Base-by-base conservation (phyloP, 2,329 filamentous ascomycete species). In the Pseudofabraea citricarpa region DNA sequence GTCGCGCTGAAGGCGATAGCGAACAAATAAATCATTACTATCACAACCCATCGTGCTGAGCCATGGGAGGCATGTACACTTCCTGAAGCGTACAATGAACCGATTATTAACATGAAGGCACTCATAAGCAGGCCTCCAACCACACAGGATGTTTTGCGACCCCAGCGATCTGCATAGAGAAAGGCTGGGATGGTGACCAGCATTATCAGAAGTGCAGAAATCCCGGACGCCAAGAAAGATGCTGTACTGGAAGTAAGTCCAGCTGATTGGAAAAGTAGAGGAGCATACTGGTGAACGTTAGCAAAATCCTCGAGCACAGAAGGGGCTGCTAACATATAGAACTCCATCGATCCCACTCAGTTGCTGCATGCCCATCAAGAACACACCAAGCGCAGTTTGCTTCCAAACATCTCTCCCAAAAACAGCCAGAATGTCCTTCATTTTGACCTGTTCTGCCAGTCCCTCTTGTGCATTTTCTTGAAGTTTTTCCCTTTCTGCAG, bases 321-420 rank as follows among this genome's bases (percentile, higher is more conserved):
- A 16, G 27, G 26, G 19, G 20, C 15, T 8, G 64, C 70, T 56
- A 55, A 77, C 75, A 45, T 80, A 83, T 19, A 81, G 65, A 5
- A 83, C 71, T 1, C 75, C 79, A 49, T 84, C 80, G 39, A 83
- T 83, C 0, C 80, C 79, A 21, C 68, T 75, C 0, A 83, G 61
- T 51, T 84, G 80, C 23, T 77, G 69, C 68, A 81, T 77, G 2
- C 67, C 71, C 56, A 83, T 71, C 41, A 81, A 58, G 47, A 81
- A 81, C 0, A 77, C 64, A 1, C 71, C 77, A 15, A 82, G 59
- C 0, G 68, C 57, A 0, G 75, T 79, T 3, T 70, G 65, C 4
- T 62, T 62, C 16, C 73, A 65, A 12, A 72, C 72, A 9, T 68
- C 66, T 36, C 64, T 62, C 6, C 56, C 56, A 49, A 67, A 68